Conservation (phyloP, 2,329 filamentous ascomycete genomes). For the Plectosphaerella cucumerina region DNA sequence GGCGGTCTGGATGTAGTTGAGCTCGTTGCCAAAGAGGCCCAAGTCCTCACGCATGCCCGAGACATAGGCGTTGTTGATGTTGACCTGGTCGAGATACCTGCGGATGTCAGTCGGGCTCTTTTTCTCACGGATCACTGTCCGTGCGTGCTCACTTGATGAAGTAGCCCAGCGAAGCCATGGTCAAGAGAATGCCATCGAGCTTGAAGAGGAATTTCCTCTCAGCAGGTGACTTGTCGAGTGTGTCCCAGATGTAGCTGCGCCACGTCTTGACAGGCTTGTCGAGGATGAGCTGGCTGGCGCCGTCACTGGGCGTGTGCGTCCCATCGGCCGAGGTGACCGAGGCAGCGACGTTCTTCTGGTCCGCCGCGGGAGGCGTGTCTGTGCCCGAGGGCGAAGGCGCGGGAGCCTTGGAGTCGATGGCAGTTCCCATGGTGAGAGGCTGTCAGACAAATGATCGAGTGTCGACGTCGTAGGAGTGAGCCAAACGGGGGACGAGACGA, state of each 20-base stretch:
- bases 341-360: not conserved
- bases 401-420: not conserved
- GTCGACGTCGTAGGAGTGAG: not conserved
- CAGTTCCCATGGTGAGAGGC: not conserved
- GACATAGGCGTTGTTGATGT: constrained; percentile 29
- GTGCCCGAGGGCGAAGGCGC: not conserved
- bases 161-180: constrained; percentile 24
- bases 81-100: constrained; percentile 21
- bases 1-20: constrained; percentile 21
- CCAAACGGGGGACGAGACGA: not conserved
- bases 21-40: constrained; percentile 20
- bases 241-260: constrained; percentile 46
- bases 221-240: constrained; percentile 35
- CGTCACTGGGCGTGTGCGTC: not conserved
- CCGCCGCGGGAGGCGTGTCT: not conserved
- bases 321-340: not conserved
- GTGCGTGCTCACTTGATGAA: constrained; percentile 17
- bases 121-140: not conserved
- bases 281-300: constrained; percentile 10
- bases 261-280: constrained; percentile 33
- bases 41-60: constrained; percentile 21
- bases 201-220: constrained; percentile 37
- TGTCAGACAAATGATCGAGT: not conserved
- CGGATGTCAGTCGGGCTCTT: not conserved
- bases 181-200: constrained; percentile 33